Evolutionary conservation across 768 basidiomycete genomes (phyloP), one percentile per base, ranked within the genome.

Genomic region (Pleurotus tuber-regium): DNA sequence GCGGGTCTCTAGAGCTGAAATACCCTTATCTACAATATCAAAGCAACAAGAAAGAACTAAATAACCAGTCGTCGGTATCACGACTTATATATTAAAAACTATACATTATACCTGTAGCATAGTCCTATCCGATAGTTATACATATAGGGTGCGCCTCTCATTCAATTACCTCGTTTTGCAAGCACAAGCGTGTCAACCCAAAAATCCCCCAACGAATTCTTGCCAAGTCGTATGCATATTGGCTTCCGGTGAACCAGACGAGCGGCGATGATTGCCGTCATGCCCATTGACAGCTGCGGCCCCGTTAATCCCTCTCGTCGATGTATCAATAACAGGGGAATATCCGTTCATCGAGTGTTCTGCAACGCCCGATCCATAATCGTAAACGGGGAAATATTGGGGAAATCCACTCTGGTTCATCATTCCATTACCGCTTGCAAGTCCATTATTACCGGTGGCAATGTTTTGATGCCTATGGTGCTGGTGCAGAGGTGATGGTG

Each of bases 371-470:
- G 39, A 18, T 18, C 73, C 77, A 61, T 89, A 88, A 62, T 88
- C 87, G 57, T 85, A 88, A 26, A 88, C 86, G 1, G 85, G 77
- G 75, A 89, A 88, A 59, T 88, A 89, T 59, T 76, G 79, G 11
- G 86, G 87, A 68, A 83, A 80, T 30, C 61, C 56, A n/a, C 49
- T 54, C 2, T 43, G 12, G 29, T 54, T 55, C 33, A 57, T 35
- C 36, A 56, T 47, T 10, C 46, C 46, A 23, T 35, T 35, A 19
- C 31, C 16, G n/a, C 30, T 48, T 12, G 16, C 11, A 3, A 51
- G 12, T 3, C 54, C 55, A 31, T 41, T 56, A 52, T 47, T 52
- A 23, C 30, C 53, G 59, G 54, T 57, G 61, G 52, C 30, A 52
- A 44, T 52, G 59, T 53, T 26, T 52, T 59, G 54, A 57, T 41